phyloP scores from a whole-genome alignment of 176 grass and related monocot genomes.

The Areca catechu region DNA sequence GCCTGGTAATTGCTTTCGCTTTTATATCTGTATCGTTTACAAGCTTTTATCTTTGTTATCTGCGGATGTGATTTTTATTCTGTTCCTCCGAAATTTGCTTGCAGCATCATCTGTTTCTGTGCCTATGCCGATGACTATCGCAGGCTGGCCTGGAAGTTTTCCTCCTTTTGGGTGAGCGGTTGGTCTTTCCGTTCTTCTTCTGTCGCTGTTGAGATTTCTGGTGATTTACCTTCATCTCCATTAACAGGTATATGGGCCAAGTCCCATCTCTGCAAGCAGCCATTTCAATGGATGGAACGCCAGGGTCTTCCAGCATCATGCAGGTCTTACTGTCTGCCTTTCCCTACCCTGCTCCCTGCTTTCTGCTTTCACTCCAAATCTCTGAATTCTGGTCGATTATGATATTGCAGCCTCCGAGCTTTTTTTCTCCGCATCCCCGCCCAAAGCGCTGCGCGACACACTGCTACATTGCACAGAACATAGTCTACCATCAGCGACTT shows the following conservation, averaged over 20 bases:
- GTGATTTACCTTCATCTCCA: conserved; percentile 2
- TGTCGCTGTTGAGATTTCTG: too few species aligned
- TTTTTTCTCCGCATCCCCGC: conserved; percentile 37
- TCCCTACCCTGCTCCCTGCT: too few species aligned
- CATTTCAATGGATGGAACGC: conserved; percentile 56
- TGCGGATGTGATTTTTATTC: neutral
- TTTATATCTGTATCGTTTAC: neutral
- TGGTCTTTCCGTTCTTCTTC: neutral
- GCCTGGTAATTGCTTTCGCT: conserved; percentile 33
- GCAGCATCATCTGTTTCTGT: conserved; percentile 28
- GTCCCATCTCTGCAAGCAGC: conserved; percentile 59
- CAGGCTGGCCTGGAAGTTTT: conserved; percentile 61
- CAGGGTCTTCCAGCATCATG: conserved; percentile 41
- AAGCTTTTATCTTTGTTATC: neutral
- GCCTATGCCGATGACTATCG: conserved; percentile 59
- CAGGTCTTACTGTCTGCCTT: conserved; percentile 31
- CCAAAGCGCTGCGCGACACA: conserved; percentile 74
- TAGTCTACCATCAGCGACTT: conserved; percentile 53
- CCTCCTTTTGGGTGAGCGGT: conserved; percentile 61
- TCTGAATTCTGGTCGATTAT: neutral
- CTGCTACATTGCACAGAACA: conserved; percentile 76
- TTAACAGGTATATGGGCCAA: conserved; percentile 64
- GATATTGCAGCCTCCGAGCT: conserved; percentile 43
- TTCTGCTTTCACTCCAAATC: neutral
- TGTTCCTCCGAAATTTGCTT: conserved; percentile 6